Percentiles rank a stretch among this genome's conserved stretches.
These are phyloP conservation scores for Wakefieldia striispora DNA, from an alignment of 768 basidiomycete genomes.

Conservation along the genomic window DNA sequence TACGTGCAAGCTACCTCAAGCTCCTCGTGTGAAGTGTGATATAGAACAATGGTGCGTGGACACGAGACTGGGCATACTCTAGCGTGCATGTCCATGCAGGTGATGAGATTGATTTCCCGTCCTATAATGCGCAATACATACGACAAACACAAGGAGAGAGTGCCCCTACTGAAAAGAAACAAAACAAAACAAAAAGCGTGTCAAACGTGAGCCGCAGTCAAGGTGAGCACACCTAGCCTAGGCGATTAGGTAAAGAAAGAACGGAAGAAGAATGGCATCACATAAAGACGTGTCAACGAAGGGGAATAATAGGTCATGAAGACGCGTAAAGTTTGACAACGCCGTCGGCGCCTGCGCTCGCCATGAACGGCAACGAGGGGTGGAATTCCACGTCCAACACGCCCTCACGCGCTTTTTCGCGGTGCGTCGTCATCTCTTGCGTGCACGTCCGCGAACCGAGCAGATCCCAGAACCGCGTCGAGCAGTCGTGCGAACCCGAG, in stretches of 20 bases:
- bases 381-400: constrained; percentile 87
- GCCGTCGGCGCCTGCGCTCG: constrained; percentile 94
- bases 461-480: constrained; percentile 92
- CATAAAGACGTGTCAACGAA: constrained; percentile 1
- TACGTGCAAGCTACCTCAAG: background rate
- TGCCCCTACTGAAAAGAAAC: constrained; percentile 8
- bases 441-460: constrained; percentile 75
- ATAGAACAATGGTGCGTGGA: background rate
- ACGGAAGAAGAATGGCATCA: background rate
- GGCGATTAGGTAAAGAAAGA: background rate
- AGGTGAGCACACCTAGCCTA: constrained; percentile 10
- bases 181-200: background rate
- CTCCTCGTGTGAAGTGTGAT: background rate
- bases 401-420: constrained; percentile 88
- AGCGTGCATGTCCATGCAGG: constrained; percentile 6
- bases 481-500: constrained; percentile 92
- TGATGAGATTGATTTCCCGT: constrained; percentile 25
- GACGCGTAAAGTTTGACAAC: constrained; percentile 89
- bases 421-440: constrained; percentile 87
- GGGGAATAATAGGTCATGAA: constrained; percentile 46
- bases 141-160: constrained; percentile 9
- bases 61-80: background rate
- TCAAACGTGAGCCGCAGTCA: constrained; percentile 8
- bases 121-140: constrained; percentile 23
- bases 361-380: constrained; percentile 80